Base-by-base conservation (phyloP, 2,329 filamentous ascomycete species). In the Atkinsonella texensis region DNA sequence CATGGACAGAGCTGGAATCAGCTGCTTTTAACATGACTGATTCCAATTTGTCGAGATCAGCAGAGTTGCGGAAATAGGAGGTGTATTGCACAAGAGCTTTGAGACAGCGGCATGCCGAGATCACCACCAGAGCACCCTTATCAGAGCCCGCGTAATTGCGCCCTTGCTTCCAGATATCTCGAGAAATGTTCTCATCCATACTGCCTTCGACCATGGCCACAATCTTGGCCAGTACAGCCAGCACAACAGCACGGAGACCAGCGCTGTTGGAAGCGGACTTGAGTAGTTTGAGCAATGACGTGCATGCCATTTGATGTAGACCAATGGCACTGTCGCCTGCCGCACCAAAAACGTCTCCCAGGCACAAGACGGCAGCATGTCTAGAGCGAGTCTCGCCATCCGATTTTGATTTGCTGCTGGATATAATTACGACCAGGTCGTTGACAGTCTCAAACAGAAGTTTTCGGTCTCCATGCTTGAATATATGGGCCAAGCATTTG, bases 401-500 rank as follows among this genome's bases (percentile, higher is more conserved):
- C 50, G 72, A 72, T 65, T 84, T 85, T 35, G 75, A 75, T 66
- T 95, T 96, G 18, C 84, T 81, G 46, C 78, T 78, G 54, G 82
- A 82, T 45, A 95, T 66, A 52, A 95, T 82, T 11, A 71, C 74
- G 10, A 90, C 75, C 11, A 97, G 74, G 58, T 97, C 91, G 61
- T 93, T 95, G 63, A 97, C 86, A 0, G 89, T 94, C 68, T 98
- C 93, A 63, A 94, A 96, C 2, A 98, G 77, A 48, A 95, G 76
- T 65, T 94, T 95, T 57, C 91, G 80, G 68, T 96, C 91, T 12
- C 93, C 93, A 56, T 86, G 85, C 15, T 76, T 78, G 57, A 98
- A 86, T 53, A 97, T 83, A 61, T 85, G 83, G 42, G 84, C 84
- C 58, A 96, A 84, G 60, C 89, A 91, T 67, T 81, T 80, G 46